Percentiles rank a stretch among this genome's conserved stretches.
phyloP scores from a whole-genome alignment of 2,329 filamentous ascomycete species.

The Lasiodiplodia sp. region DNA sequence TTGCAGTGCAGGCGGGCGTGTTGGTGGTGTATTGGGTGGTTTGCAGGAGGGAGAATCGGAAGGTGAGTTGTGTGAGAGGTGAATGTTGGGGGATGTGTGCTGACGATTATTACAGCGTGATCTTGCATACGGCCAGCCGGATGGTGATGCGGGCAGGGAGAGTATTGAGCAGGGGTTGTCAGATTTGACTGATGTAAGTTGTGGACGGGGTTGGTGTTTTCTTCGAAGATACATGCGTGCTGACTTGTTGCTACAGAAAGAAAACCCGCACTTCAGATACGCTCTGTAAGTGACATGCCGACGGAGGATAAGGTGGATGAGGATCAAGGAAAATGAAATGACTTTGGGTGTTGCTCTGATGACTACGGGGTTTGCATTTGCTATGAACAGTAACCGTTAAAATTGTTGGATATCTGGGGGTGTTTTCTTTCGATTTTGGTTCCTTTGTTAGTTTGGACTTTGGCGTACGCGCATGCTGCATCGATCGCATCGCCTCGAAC shows the following conservation, averaged over 20 bases:
- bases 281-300: not conserved
- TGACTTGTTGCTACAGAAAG: not conserved
- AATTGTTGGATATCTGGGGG: too few relatives aligned
- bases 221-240: not conserved
- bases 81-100: not conserved
- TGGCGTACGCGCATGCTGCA: too few relatives aligned
- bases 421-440: too few relatives aligned
- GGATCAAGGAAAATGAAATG: too few relatives aligned
- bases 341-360: not conserved
- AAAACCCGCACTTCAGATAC: conserved; percentile 13
- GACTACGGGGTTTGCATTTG: not conserved
- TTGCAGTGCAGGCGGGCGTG: conserved; percentile 29
- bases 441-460: too few relatives aligned
- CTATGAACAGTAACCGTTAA: too few relatives aligned
- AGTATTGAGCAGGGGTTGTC: conserved; percentile 10
- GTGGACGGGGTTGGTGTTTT: not conserved
- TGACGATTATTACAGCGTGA: not conserved
- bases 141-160: not conserved
- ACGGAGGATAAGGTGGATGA: not conserved
- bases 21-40: conserved; percentile 25
- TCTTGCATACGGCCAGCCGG: not conserved
- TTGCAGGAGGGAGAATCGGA: conserved; percentile 27
- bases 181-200: conserved; percentile 14
- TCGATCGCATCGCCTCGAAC: too few relatives aligned
- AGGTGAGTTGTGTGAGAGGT: not conserved